A percentile compares a stretch with the other conserved stretches of the same genome.
These are phyloP conservation scores for Cantharellus anzutake DNA, from an alignment of 768 basidiomycete genomes.

Conservation along the genomic window DNA sequence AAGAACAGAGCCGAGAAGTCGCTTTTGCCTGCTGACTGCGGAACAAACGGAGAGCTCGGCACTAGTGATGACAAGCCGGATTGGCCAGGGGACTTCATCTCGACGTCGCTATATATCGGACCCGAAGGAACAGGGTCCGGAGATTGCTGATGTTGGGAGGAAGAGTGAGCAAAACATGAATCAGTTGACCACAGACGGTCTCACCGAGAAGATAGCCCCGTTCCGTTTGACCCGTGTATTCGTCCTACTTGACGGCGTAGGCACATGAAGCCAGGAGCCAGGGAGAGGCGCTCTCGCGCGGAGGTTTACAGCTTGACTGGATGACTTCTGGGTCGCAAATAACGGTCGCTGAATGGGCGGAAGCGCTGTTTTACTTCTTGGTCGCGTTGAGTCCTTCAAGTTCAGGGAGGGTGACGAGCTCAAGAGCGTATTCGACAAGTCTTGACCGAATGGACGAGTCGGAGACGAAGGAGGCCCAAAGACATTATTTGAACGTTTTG, in stretches of 20 bases:
- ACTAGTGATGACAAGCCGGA: too few species aligned
- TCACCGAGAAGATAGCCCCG: constrained; percentile 7
- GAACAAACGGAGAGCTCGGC: too few species aligned
- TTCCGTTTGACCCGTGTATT: constrained; percentile 4
- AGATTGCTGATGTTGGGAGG: too few species aligned
- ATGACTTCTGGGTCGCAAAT: constrained; percentile 1
- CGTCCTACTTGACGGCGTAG: not conserved
- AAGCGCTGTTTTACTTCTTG: constrained; percentile 1
- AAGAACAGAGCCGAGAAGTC: constrained; percentile 22
- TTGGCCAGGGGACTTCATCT: too few species aligned
- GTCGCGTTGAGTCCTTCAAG: not conserved
- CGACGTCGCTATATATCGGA: too few species aligned
- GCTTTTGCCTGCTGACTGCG: too few species aligned
- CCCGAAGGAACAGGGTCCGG: too few species aligned
- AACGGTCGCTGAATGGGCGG: not conserved
- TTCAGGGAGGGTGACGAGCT: not conserved
- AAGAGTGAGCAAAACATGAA: too few species aligned
- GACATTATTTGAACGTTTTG: not conserved
- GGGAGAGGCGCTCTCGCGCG: constrained; percentile 1
- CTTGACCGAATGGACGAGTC: constrained; percentile 7
- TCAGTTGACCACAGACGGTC: not conserved
- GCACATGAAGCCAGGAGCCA: not conserved
- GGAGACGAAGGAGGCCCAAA: not conserved
- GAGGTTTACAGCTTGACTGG: not conserved
- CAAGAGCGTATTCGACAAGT: constrained; percentile 3